Evolutionary conservation across 108 stramenopile genomes (phyloP), one percentile per base, ranked within the genome.

Genomic region (Chaetoceros muelleri): DNA sequence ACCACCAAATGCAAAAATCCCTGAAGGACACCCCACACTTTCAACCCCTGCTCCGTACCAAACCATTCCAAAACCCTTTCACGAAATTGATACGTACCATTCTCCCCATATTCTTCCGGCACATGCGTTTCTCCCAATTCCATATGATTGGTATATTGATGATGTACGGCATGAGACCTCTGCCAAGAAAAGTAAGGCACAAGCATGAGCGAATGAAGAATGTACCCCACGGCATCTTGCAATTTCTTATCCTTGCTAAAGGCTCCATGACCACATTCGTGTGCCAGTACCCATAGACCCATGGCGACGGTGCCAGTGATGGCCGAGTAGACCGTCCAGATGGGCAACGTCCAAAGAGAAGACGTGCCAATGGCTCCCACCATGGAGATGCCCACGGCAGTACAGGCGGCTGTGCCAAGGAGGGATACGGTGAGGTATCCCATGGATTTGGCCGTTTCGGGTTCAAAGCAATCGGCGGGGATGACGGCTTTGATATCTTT

Each of bases 111-210:
- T 24, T 49, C 52, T 73, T 91, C 90, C 10, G 85, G 86, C 34
- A 79, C 79, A 49, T 92, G 85, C 22, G 95, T 95, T 80, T 98
- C 98, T 25, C 95, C 98, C 46, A 97, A 61, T 68, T 95, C 90
- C 77, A 95, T 79, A 55, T 90, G 80, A 62, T 95, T 95, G 3
- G 94, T 95, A 75, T 96, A 96, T 61, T 72, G 70, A 75, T 98
- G 98, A 75, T 98, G 98, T 47, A 93, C 88, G 19, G 90, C 95
- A 76, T 98, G 98, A 8, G 90, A 78, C 46, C 85, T 62, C 61
- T 87, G 90, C 96, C 96, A 97, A 21, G 85, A 83, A 65, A 76
- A 94, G 66, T 97, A 98, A 10, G 98, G 98, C n/a, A 97, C 96
- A 26, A 98, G 82, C 57, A 98, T 81, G 13, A 84, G 57, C 18